Evolutionary conservation across 306 rosid genomes (phyloP).

Genomic region (Cercis canadensis): DNA sequence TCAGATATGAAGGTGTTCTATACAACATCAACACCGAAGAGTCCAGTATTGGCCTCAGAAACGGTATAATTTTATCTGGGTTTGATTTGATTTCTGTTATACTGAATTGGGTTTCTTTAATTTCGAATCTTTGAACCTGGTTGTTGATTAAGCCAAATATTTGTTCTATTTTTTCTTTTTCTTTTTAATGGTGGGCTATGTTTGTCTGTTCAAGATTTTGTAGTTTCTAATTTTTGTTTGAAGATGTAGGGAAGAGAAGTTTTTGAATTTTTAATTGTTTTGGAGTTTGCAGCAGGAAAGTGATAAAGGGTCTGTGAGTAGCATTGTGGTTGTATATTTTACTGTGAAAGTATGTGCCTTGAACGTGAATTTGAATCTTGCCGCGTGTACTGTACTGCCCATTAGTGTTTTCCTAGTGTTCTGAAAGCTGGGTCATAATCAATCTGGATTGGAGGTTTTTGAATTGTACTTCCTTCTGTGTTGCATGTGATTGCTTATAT

Average conservation of each 20-base stretch:
- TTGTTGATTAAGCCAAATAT: not conserved
- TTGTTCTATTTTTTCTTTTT: not conserved
- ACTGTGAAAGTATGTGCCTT: not conserved
- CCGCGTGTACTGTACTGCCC: not conserved
- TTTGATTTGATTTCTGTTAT: conserved; percentile 4
- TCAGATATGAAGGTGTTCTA: conserved; percentile 79
- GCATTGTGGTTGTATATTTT: not conserved
- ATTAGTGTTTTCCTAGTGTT: not conserved
- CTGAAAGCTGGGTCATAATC: conserved; percentile 11
- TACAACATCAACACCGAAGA: conserved; percentile 78
- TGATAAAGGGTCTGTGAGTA: not conserved
- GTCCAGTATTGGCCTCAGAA: conserved; percentile 80
- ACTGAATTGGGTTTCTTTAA: conserved; percentile 16
- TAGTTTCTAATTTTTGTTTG: too few relatives aligned
- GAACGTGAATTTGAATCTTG: conserved; percentile 19
- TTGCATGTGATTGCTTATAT: not conserved
- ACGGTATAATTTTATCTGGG: conserved; percentile 50
- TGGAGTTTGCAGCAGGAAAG: not conserved
- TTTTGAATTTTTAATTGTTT: conserved; percentile 18
- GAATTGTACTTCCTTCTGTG: conserved; percentile 25
- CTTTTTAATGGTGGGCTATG: conserved; percentile 4
- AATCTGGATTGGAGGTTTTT: conserved; percentile 6
- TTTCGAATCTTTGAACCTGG: conserved; percentile 31
- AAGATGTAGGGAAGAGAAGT: not conserved
- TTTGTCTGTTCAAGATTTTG: not conserved